These are phyloP conservation scores for Filobasidium uniguttulatum DNA, from an alignment of 1,284 basidiomycete genomes.

Conservation along the genomic window DNA sequence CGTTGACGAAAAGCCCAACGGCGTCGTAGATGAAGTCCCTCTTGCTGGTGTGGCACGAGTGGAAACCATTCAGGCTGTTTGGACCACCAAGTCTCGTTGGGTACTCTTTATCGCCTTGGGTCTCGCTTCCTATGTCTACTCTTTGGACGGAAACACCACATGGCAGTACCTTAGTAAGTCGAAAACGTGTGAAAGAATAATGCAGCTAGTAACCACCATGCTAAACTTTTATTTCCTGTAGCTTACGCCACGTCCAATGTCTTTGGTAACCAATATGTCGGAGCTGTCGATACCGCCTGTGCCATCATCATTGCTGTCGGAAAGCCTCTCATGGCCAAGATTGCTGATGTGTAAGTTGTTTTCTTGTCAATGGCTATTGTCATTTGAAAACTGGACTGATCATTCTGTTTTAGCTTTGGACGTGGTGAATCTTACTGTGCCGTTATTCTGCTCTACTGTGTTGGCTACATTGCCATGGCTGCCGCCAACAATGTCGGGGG, in stretches of 20 bases:
- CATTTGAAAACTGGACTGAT: slow-evolving; percentile 2
- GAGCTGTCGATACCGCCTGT: slow-evolving; percentile 46
- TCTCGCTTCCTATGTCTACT: slow-evolving; percentile 61
- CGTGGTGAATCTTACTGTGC: slow-evolving; percentile 46
- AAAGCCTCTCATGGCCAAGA: slow-evolving; percentile 67
- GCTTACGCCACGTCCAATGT: slow-evolving; percentile 48
- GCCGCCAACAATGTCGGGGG: slow-evolving; percentile 46
- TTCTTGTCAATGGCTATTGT: not conserved
- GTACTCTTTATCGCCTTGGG: slow-evolving; percentile 52
- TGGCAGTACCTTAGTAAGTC: slow-evolving; percentile 1
- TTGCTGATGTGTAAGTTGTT: slow-evolving; percentile 47
- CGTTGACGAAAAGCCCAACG: not conserved
- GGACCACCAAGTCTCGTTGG: slow-evolving; percentile 42
- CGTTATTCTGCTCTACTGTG: slow-evolving; percentile 41
- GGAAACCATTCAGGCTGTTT: slow-evolving; percentile 31
- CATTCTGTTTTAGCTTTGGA: slow-evolving; percentile 24
- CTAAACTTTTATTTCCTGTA: not conserved
- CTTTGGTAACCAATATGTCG: slow-evolving; percentile 45
- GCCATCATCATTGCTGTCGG: slow-evolving; percentile 48
- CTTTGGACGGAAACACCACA: slow-evolving; percentile 44
- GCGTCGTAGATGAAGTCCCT: not conserved
- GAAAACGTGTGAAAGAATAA: slow-evolving; percentile 49
- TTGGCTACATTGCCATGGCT: slow-evolving; percentile 53
- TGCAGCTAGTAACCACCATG: too few species aligned
- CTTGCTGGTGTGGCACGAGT: slow-evolving; percentile 26